Base-by-base conservation (phyloP, 352 stramenopile species). In the Globisporangium yorkense region DNA sequence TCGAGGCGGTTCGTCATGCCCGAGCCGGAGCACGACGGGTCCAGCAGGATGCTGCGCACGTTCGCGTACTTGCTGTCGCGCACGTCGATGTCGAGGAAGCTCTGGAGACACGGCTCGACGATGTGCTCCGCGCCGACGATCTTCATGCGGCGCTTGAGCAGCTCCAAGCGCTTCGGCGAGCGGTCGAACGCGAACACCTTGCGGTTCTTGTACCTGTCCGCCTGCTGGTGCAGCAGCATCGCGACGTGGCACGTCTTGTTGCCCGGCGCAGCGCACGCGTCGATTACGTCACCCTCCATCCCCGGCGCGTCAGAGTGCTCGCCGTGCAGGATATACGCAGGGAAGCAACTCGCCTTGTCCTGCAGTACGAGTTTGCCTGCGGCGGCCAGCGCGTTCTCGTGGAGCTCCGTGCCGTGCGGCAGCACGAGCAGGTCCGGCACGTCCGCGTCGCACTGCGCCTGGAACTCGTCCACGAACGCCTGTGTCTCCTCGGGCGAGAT, bases 191-290 rank as follows among this genome's bases (percentile, higher is more conserved):
- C 97, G 66, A 98, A 96, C 44, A 99, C 89, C 50, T 87, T 90
- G 52, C 80, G 87, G 31, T 57, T 61, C 12, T 58, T 68, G 72
- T 57, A 78, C 7, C 81, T 55, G 41, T 66, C 65, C 59, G 81
- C 87, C 82, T 88, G 73, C 51, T 80, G 71, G 21, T 70, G 54
- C 10, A 98, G 48, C 21, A 98, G 71, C 59, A 98, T 93, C 13
- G 97, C 97, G 15, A 98, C 72, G 72, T 99, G 97, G 67, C 89
- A 97, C 18, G 97, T 99, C 75, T 99, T 99, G 77, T 99, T 99
- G 16, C 97, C 97, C 9, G 97, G 97, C 16, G 97, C 96, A 6
- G 97, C 95, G 67, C 96, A 99, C 5, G 96, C 96, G 73, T 99
- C 97, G 47, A 98, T 93, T 2, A 98, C 83, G 62, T 97, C 87